These are phyloP conservation scores for Pholiota molesta DNA, from an alignment of 768 basidiomycete species.

Conservation along the genomic window DNA sequence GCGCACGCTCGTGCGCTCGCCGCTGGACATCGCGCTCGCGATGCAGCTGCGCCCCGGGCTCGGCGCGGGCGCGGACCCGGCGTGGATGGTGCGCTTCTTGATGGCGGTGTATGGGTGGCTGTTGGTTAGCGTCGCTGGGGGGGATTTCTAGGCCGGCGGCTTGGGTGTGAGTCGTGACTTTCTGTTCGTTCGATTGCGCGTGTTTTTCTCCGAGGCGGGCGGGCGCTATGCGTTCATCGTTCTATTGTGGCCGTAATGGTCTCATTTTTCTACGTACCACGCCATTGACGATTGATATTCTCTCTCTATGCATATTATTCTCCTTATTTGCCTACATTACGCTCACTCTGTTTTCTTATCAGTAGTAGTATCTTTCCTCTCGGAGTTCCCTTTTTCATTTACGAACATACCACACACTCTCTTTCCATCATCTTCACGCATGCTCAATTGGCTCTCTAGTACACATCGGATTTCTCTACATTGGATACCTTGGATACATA, in stretches of 20 bases:
- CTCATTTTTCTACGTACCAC: not conserved
- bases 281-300: not conserved
- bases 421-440: not conserved
- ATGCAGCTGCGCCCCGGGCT: conserved; percentile 79
- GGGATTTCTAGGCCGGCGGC: conserved; percentile 19
- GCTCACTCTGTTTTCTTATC: not conserved
- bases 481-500: not conserved
- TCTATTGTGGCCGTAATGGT: not conserved
- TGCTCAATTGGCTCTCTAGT: not conserved
- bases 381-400: not conserved
- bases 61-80: conserved; percentile 70
- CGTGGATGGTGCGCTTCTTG: conserved; percentile 79
- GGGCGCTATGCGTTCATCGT: not conserved
- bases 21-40: conserved; percentile 70
- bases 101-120: conserved; percentile 85
- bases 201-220: no score
- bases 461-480: conserved; percentile 1
- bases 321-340: not conserved
- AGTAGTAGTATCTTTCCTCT: not conserved
- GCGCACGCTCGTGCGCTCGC: conserved; percentile 29
- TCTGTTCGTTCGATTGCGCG: not conserved
- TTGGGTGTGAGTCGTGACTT: not conserved
- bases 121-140: conserved; percentile 55
- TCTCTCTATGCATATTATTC: conserved; percentile 2
- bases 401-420: not conserved